These are phyloP conservation scores for Endoconidiophora polonica DNA, from an alignment of 2,329 filamentous ascomycete species.

Conservation along the genomic window DNA sequence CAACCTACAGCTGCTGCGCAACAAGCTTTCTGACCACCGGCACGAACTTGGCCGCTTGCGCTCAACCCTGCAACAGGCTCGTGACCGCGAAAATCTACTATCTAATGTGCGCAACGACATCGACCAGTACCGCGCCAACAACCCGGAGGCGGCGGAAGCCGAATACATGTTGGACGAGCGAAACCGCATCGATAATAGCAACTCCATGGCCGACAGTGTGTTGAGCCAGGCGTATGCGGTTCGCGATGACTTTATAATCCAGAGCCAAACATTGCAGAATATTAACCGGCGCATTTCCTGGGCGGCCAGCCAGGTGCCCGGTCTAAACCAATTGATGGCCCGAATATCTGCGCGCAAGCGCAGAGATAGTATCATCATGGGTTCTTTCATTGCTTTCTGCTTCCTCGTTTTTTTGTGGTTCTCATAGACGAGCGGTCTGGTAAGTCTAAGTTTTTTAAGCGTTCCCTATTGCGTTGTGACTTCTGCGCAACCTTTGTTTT, in stretches of 20 bases:
- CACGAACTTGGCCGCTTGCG: slow-evolving; percentile 65
- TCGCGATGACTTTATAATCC: slow-evolving; percentile 74
- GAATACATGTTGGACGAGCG: slow-evolving; percentile 97
- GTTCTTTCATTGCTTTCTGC: slow-evolving; percentile 78
- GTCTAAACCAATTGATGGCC: slow-evolving; percentile 78
- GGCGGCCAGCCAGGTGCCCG: slow-evolving; percentile 80
- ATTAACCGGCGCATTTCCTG: slow-evolving; percentile 83
- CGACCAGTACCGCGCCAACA: slow-evolving; percentile 66
- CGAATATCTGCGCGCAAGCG: slow-evolving; percentile 91
- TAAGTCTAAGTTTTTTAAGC: background rate
- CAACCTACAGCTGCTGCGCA: slow-evolving; percentile 79
- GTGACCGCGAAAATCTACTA: slow-evolving; percentile 78
- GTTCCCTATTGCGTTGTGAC: background rate
- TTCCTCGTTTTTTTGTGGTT: slow-evolving; percentile 76
- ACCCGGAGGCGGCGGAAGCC: slow-evolving; percentile 69
- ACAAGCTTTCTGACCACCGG: slow-evolving; percentile 75
- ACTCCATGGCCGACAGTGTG: slow-evolving; percentile 77
- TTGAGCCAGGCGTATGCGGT: slow-evolving; percentile 93
- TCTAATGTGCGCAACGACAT: slow-evolving; percentile 86
- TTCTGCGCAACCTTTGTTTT: background rate
- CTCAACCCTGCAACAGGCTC: slow-evolving; percentile 55
- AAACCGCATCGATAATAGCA: slow-evolving; percentile 68
- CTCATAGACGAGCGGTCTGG: slow-evolving; percentile 9
- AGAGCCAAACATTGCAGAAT: slow-evolving; percentile 72
- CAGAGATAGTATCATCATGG: slow-evolving; percentile 87